Percentiles rank a stretch among this genome's conserved stretches.
Evolutionary conservation across 352 stramenopile genomes (phyloP).

Genomic region (Phytophthora pseudosyringae): DNA sequence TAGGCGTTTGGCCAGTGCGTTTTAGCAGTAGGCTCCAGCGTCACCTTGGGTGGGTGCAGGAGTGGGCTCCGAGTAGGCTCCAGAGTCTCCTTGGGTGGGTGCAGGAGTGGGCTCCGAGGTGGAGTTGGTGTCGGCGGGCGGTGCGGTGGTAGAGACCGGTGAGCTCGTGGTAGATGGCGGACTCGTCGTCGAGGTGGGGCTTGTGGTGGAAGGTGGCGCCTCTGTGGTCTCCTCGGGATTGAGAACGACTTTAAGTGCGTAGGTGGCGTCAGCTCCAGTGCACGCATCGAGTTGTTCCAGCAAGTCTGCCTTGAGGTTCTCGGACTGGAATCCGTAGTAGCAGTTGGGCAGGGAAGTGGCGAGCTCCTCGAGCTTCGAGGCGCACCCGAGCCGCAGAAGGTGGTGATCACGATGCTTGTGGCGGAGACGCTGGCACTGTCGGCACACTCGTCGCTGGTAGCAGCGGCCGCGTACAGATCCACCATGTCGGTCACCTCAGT

Average conservation of each 20-base stretch:
- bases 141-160: conserved; percentile 7
- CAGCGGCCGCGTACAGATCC: conserved; percentile 22
- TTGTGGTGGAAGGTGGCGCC: conserved; percentile 1
- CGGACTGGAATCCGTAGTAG: conserved; percentile 27
- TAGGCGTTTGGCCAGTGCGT: neutral
- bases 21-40: conserved; percentile 21
- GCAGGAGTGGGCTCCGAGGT: conserved; percentile 19
- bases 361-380: conserved; percentile 25
- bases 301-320: conserved; percentile 24
- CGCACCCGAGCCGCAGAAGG: conserved; percentile 16
- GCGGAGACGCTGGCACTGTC: conserved; percentile 21
- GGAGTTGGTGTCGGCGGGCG: conserved; percentile 9
- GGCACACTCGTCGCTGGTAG: conserved; percentile 23
- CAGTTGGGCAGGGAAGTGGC: conserved; percentile 25
- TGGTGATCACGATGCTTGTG: conserved; percentile 16
- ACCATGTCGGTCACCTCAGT: conserved; percentile 22
- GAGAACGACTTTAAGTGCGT: conserved; percentile 15
- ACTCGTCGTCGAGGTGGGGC: neutral
- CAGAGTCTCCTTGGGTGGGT: conserved; percentile 13
- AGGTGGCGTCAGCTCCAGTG: conserved; percentile 3
- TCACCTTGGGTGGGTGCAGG: conserved; percentile 16
- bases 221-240: conserved; percentile 12
- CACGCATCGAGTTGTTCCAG: conserved; percentile 20
- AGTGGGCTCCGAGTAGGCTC: conserved; percentile 14
- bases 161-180: conserved; percentile 12